Evolutionary conservation across 2,329 filamentous ascomycete species (phyloP), one percentile per base, ranked within the genome.

Genomic region (Dothideomycetes sp.): DNA sequence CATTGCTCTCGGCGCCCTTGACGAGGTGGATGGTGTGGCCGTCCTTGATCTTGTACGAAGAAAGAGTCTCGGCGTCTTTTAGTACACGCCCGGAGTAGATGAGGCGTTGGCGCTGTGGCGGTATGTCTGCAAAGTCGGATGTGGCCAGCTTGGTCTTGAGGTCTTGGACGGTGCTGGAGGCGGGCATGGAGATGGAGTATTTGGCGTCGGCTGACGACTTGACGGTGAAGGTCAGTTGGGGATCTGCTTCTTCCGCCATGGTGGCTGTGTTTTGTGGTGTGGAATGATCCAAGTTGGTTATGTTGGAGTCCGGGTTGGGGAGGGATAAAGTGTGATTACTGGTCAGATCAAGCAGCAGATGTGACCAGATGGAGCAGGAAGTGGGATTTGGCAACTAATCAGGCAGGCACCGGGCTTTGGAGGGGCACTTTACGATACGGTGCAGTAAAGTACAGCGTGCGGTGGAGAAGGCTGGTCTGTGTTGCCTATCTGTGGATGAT

Each of bases 11-110:
- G 33, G 91, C 89, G 58, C 87, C 93, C 70, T 94, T 95, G 54
- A 98, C 91, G 53, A 98, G 75, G 61, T 98, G 91, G 51, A 98
- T 79, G 14, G 89, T 96, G 63, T 96, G 91, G 47, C 88, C 87
- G 48, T 85, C 73, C 71, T 95, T 95, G 63, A 98, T 88, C 70
- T 95, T 96, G 69, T 93, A 93, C 41, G 77, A 77, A 47, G 73
- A 77, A 32, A 98, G 68, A 0, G 83, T 80, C 53, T 98, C 89
- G 43, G 82, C 78, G 60, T 98, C 91, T 69, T 96, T 98, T 67
- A 98, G 78, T 45, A 98, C 89, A 45, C 89, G 81, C 38, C 91
- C 91, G 4, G 89, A 95, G 70, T 96, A 98, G 65, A 98, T 98
- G 47, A 98, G 72, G 45, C 91, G 84, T 66, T 96, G 89, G 51